Conservation (phyloP, 2,329 filamentous ascomycete species). For the Fragosphaeria purpurea region DNA sequence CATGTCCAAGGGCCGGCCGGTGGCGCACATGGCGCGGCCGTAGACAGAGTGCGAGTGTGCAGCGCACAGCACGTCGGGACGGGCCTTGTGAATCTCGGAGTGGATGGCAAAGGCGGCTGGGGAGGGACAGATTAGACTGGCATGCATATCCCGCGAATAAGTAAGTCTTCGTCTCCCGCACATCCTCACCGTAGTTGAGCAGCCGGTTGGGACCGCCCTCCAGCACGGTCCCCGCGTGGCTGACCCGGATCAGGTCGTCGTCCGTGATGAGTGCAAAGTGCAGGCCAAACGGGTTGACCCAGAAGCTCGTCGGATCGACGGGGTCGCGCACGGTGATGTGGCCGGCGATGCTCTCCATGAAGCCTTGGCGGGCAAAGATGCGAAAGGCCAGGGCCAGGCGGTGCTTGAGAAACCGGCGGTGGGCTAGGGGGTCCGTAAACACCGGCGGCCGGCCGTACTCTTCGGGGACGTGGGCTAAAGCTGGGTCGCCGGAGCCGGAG, state of each 20-base stretch:
- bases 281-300: conserved; percentile 55
- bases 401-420: conserved; percentile 42
- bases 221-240: conserved; percentile 49
- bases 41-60: conserved; percentile 46
- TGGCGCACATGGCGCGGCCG: conserved; percentile 47
- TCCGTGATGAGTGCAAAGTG: conserved; percentile 52
- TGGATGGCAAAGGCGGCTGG: conserved; percentile 20
- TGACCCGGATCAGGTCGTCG: conserved; percentile 54
- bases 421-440: conserved; percentile 20
- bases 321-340: conserved; percentile 54
- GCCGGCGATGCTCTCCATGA: conserved; percentile 51
- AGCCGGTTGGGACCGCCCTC: conserved; percentile 39
- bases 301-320: conserved; percentile 48
- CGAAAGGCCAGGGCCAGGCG: conserved; percentile 44
- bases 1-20: conserved; percentile 54
- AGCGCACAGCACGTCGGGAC: conserved; percentile 44
- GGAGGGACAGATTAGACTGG: background rate
- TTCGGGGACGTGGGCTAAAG: conserved; percentile 9
- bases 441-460: conserved; percentile 10
- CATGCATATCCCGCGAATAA: background rate
- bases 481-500: conserved; percentile 12
- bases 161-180: too few relatives aligned
- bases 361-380: conserved; percentile 46
- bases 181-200: conserved; percentile 19
- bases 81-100: conserved; percentile 40